A percentile compares a stretch with the other conserved stretches of the same genome.
These are phyloP conservation scores for Taiozyma onychis DNA, from an alignment of 1,139 yeast genomes.

Conservation along the genomic window DNA sequence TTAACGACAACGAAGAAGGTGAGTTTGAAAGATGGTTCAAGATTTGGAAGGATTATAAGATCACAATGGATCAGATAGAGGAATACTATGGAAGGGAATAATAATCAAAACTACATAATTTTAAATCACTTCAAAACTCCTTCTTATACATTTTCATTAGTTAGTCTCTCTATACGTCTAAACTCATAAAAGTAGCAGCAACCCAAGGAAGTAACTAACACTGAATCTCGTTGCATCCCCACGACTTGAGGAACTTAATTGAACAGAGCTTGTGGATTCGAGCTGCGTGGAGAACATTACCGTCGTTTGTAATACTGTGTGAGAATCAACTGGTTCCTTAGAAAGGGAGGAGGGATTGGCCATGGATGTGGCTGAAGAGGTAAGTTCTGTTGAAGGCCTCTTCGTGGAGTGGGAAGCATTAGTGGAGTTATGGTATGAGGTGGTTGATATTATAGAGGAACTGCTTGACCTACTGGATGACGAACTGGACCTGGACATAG, in stretches of 20 bases:
- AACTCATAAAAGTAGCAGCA: background rate
- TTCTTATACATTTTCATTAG: background rate
- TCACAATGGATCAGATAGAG: background rate
- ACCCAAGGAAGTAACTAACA: background rate
- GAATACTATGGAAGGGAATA: background rate
- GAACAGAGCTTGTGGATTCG: background rate
- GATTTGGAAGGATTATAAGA: slow-evolving; percentile 33
- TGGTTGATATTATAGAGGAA: background rate
- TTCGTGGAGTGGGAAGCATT: background rate
- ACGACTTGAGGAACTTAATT: background rate
- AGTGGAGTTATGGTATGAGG: background rate
- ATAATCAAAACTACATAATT: background rate
- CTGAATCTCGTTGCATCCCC: background rate
- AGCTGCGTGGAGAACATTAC: background rate
- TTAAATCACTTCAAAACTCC: background rate
- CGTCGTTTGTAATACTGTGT: background rate
- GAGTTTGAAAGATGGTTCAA: slow-evolving; percentile 33
- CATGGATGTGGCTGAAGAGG: background rate
- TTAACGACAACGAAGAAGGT: background rate
- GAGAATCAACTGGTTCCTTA: background rate
- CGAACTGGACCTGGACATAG: background rate
- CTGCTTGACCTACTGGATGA: background rate
- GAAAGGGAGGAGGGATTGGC: background rate
- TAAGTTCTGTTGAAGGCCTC: background rate
- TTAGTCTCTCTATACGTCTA: background rate